phyloP scores from a whole-genome alignment of 148 eudicot genomes.

The Hydrangea macrophylla region DNA sequence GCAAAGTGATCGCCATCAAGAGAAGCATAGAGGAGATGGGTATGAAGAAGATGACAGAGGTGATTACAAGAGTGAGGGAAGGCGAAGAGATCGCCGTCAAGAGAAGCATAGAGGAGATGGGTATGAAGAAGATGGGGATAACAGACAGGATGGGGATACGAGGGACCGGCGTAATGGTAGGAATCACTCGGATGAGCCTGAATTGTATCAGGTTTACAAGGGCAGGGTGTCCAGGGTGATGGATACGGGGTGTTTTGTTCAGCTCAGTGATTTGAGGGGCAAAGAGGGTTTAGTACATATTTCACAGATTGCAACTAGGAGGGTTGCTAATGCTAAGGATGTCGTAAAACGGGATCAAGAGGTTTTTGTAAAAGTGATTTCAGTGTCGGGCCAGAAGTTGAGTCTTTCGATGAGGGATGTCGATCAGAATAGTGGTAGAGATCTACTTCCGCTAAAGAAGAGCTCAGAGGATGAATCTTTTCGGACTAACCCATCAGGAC shows the following conservation, averaged over 20 bases:
- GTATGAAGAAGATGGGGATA: too few species aligned
- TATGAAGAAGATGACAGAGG: too few species aligned
- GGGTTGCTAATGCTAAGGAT: conserved; percentile 71
- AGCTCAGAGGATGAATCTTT: conserved; percentile 37
- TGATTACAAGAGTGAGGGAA: too few species aligned
- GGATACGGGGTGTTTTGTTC: conserved; percentile 87
- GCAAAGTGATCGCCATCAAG: too few species aligned
- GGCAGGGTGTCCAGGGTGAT: conserved; percentile 83
- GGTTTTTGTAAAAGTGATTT: conserved; percentile 79
- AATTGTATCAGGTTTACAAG: conserved; percentile 67
- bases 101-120: too few species aligned
- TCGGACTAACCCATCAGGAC: conserved; percentile 47
- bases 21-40: too few species aligned
- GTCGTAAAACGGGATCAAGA: conserved; percentile 83
- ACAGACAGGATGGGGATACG: too few species aligned
- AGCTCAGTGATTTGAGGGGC: conserved; percentile 58
- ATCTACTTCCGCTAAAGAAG: conserved; percentile 69
- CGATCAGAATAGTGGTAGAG: conserved; percentile 80
- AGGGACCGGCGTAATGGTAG: too few species aligned
- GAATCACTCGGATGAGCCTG: conserved; percentile 49
- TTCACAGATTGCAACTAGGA: conserved; percentile 75
- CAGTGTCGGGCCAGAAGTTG: conserved; percentile 64
- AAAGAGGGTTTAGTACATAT: conserved; percentile 92
- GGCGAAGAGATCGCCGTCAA: too few species aligned
- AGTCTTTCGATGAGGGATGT: conserved; percentile 88